These are phyloP conservation scores for Antarctomyces pellizariae DNA, from an alignment of 495 filamentous ascomycete species.

Conservation along the genomic window DNA sequence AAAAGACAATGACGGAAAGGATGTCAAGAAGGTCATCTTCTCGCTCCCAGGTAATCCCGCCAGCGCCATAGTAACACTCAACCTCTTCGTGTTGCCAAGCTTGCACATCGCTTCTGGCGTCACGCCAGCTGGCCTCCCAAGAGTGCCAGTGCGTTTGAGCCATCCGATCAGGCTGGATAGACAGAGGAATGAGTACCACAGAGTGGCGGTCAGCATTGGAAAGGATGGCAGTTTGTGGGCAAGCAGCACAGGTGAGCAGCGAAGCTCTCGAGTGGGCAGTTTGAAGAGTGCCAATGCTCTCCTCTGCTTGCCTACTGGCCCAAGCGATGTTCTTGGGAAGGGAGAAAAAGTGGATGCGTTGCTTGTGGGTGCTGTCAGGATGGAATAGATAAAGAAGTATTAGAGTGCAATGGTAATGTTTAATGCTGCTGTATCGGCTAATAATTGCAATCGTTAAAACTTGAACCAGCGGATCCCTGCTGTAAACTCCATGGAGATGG, in stretches of 20 bases:
- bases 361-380: no score
- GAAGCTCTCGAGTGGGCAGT: constrained; percentile 76
- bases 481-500: no score
- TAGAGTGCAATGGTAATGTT: no score
- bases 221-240: constrained; percentile 50
- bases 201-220: constrained; percentile 37
- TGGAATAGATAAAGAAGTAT: no score
- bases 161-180: constrained; percentile 52
- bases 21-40: constrained; percentile 52
- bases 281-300: constrained; percentile 72
- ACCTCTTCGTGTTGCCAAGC: constrained; percentile 80
- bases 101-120: constrained; percentile 48
- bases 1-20: constrained; percentile 31
- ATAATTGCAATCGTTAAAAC: no score
- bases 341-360: constrained; percentile 10
- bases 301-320: constrained; percentile 38
- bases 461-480: no score
- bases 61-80: constrained; percentile 73
- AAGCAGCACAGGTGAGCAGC: constrained; percentile 66
- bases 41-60: constrained; percentile 88
- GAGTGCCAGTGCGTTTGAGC: constrained; percentile 41
- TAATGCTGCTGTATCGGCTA: no score
- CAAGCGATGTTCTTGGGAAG: constrained; percentile 5
- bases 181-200: constrained; percentile 67
- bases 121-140: constrained; percentile 39